These are phyloP conservation scores for Tricholoma flavovirens DNA, from an alignment of 768 basidiomycete species.

Conservation along the genomic window DNA sequence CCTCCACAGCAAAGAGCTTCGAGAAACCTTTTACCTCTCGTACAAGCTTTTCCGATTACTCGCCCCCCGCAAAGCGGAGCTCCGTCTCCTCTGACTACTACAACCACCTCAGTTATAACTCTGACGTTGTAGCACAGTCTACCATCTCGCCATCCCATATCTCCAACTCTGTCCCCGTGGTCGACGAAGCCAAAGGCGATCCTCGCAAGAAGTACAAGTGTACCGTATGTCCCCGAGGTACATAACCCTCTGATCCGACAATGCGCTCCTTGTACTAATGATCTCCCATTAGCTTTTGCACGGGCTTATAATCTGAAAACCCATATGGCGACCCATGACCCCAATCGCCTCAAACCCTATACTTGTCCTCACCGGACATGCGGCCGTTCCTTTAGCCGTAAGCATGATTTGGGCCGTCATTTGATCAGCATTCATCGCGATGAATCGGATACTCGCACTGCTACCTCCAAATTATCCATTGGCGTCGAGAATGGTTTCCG, in stretches of 20 bases:
- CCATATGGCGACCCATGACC: slow-evolving; percentile 92
- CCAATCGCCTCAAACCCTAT: slow-evolving; percentile 84
- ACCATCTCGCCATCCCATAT: slow-evolving; percentile 56
- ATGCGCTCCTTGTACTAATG: slow-evolving; percentile 6
- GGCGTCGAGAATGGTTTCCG: slow-evolving; percentile 63
- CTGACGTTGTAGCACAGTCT: slow-evolving; percentile 31
- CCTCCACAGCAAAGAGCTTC: slow-evolving; percentile 23
- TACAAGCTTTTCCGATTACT: slow-evolving; percentile 65
- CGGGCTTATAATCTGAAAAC: slow-evolving; percentile 94
- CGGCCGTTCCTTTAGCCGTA: slow-evolving; percentile 87
- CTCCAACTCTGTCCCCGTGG: slow-evolving; percentile 41
- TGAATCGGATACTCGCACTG: slow-evolving; percentile 42
- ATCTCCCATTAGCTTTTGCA: slow-evolving; percentile 63
- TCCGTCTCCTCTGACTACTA: slow-evolving; percentile 43
- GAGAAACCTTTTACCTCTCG: slow-evolving; percentile 36
- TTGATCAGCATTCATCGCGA: slow-evolving; percentile 80
- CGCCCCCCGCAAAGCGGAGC: slow-evolving; percentile 41
- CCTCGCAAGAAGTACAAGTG: slow-evolving; percentile 79
- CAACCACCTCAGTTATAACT: slow-evolving; percentile 45
- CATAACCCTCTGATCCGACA: slow-evolving; percentile 5
- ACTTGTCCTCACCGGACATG: slow-evolving; percentile 83
- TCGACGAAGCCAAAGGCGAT: slow-evolving; percentile 51
- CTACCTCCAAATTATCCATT: slow-evolving; percentile 43
- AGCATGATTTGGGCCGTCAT: slow-evolving; percentile 91
- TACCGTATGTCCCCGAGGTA: slow-evolving; percentile 67